Evolutionary conservation across 148 eudicot species (phyloP).

Genomic region (Rhododendron griersonianum): DNA sequence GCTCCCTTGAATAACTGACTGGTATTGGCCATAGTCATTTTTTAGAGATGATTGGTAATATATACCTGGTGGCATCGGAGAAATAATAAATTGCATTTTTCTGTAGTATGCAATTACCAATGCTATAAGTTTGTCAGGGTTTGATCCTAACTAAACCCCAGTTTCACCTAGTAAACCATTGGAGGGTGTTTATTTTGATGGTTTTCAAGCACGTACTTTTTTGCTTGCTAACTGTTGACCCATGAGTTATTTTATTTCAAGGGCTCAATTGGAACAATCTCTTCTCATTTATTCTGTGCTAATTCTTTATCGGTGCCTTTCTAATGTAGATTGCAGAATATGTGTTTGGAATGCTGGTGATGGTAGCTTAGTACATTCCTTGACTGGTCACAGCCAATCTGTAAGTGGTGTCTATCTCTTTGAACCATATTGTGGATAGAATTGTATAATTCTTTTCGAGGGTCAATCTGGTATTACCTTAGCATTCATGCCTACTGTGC

Average conservation of each 20-base stretch:
- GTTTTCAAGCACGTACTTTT: not conserved
- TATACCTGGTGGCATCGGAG: not conserved
- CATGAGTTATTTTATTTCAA: not conserved
- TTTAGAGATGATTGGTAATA: not conserved
- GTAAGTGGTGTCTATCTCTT: conserved; percentile 43
- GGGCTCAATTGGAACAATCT: not conserved
- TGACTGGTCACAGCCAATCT: conserved; percentile 94
- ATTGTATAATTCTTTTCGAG: not conserved
- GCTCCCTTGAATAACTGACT: not conserved
- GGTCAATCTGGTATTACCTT: not conserved
- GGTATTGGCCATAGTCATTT: not conserved
- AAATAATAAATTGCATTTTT: not conserved
- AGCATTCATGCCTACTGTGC: not conserved
- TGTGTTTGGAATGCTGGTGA: conserved; percentile 99
- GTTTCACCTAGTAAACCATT: not conserved
- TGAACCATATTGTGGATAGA: not conserved
- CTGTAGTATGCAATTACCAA: not conserved
- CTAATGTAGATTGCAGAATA: conserved; percentile 83
- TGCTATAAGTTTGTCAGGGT: not conserved
- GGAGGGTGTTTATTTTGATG: not conserved
- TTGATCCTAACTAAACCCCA: not conserved
- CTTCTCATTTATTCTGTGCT: not conserved
- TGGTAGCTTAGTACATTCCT: conserved; percentile 98
- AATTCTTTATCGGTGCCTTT: not conserved
- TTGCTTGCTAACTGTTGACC: not conserved